Evolutionary conservation across 306 rosid species (phyloP).

Genomic region (Sindora glabra): DNA sequence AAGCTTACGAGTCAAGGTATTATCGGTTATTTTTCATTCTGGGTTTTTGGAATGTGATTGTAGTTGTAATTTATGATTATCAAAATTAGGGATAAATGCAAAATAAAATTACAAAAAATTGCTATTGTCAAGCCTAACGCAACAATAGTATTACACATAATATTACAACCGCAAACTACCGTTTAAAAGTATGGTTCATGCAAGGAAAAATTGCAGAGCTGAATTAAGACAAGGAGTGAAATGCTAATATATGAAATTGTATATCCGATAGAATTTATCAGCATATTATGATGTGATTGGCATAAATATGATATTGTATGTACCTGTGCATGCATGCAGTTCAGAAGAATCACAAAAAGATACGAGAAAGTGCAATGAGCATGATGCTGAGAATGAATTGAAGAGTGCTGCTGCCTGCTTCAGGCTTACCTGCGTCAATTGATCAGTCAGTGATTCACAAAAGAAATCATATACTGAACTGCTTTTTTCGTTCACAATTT

Average conservation of each 20-base stretch:
- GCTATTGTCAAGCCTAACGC: no score
- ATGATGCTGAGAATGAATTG: conserved; percentile 50
- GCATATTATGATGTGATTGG: not conserved
- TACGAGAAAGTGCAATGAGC: conserved; percentile 41
- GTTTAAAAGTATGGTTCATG: no score
- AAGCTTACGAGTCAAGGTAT: conserved; percentile 68
- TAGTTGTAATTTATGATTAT: not conserved
- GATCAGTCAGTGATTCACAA: conserved; percentile 22
- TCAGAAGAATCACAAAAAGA: conserved; percentile 68
- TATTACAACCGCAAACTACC: no score
- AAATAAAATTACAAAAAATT: no score
- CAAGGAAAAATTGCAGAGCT: no score
- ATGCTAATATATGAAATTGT: no score
- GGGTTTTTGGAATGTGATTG: no score
- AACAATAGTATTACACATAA: no score
- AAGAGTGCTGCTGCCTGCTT: conserved; percentile 72
- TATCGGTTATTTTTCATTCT: no score
- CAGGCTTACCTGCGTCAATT: conserved; percentile 65
- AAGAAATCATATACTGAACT: conserved; percentile 15
- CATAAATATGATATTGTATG: conserved; percentile 8
- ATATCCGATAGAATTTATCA: not conserved
- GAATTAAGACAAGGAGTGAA: no score
- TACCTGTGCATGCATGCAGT: conserved; percentile 27
- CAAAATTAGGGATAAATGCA: not conserved
- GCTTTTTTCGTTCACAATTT: not conserved